Percentiles rank a stretch among this genome's conserved stretches.
Evolutionary conservation across 306 rosid species (phyloP).

Genomic region (Prunus salicina): DNA sequence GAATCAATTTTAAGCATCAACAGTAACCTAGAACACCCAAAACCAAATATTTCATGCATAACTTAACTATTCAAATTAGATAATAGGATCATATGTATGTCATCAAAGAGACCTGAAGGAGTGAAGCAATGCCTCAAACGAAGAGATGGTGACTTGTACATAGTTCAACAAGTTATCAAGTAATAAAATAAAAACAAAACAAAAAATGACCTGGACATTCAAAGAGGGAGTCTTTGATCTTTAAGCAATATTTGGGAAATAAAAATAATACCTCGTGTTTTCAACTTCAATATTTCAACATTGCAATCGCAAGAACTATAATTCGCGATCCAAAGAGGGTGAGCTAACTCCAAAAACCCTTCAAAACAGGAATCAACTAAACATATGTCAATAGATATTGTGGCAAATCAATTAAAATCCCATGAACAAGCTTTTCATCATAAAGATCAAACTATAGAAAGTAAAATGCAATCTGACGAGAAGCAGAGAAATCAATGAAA

Average conservation of each 20-base stretch:
- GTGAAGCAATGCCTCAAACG: not conserved
- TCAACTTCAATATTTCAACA: not conserved
- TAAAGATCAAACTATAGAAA: not conserved
- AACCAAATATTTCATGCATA: not conserved
- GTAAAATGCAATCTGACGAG: not conserved
- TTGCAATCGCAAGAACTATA: not conserved
- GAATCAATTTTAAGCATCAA: too few species aligned
- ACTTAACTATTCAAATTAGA: not conserved
- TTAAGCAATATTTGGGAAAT: not conserved
- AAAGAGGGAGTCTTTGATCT: not conserved
- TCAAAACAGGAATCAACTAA: not conserved
- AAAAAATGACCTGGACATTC: not conserved
- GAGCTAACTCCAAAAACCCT: too few species aligned
- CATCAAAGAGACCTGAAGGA: not conserved
- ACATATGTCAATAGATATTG: not conserved
- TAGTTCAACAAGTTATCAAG: not conserved
- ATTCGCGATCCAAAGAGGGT: not conserved
- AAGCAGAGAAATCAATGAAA: not conserved
- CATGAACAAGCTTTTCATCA: not conserved
- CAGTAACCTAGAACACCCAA: not conserved
- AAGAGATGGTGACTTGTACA: not conserved
- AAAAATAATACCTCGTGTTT: not conserved
- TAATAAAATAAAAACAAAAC: too few species aligned
- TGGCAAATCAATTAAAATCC: not conserved
- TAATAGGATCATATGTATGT: not conserved